Conservation (phyloP, 495 filamentous ascomycete genomes). For the Thozetella sp. region DNA sequence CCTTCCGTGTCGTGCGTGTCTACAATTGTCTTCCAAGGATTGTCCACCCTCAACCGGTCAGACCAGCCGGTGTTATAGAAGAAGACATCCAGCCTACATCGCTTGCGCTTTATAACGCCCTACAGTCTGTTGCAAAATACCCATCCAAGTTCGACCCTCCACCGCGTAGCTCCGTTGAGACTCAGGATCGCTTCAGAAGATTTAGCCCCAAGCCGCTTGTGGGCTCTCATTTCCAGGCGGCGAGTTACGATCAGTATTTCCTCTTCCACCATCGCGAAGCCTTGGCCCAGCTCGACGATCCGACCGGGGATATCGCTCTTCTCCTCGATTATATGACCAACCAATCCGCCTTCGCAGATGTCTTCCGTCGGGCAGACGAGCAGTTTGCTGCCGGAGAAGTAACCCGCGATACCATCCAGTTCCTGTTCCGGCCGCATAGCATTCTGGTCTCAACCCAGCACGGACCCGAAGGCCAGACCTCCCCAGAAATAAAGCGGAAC, state of each 20-base stretch:
- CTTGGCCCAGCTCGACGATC: background rate
- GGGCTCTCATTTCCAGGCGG: background rate
- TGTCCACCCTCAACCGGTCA: too few species aligned
- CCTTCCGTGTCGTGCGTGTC: background rate
- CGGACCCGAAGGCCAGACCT: background rate
- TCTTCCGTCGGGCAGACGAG: background rate
- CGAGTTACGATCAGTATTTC: background rate
- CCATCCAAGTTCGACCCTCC: background rate
- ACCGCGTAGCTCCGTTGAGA: background rate
- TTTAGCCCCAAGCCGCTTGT: background rate
- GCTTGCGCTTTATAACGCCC: background rate
- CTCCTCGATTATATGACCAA: background rate
- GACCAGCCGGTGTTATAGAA: background rate
- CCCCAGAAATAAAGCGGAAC: background rate
- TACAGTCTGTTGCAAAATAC: background rate
- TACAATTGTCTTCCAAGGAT: background rate
- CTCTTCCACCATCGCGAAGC: background rate
- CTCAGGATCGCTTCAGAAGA: too few species aligned
- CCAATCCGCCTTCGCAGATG: background rate
- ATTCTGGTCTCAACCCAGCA: background rate
- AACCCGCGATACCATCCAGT: background rate
- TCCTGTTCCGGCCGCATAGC: background rate
- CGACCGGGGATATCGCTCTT: background rate
- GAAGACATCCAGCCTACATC: background rate
- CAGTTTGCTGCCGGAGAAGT: background rate